Evolutionary conservation across 371 early-diverging fungal species (phyloP).

Genomic region (Mucor velutinosus): DNA sequence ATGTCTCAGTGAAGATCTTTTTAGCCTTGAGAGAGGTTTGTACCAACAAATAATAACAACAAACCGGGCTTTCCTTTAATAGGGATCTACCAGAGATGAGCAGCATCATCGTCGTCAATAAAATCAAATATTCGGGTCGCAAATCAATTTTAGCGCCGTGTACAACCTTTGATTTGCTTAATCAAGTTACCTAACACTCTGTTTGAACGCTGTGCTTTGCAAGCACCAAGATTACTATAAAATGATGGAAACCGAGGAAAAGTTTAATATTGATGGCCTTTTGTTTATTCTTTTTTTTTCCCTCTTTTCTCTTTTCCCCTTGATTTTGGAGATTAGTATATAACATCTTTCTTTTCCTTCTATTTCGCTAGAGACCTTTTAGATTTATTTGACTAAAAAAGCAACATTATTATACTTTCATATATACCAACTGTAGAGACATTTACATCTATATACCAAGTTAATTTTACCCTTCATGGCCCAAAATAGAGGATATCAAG

Average conservation of each 20-base stretch:
- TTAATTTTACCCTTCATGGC: constrained; percentile 1
- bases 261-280: neutral
- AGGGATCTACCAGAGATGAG: neutral
- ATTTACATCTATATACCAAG: constrained; percentile 4
- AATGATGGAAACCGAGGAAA: constrained; percentile 9
- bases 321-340: neutral
- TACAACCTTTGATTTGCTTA: neutral
- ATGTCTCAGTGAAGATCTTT: neutral
- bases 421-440: neutral
- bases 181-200: neutral
- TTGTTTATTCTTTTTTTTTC: neutral
- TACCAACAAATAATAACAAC: neutral
- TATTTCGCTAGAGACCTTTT: neutral
- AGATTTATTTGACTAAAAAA: constrained; percentile 2
- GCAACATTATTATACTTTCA: neutral
- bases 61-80: neutral
- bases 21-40: neutral
- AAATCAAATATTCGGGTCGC: neutral
- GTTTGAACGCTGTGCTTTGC: neutral
- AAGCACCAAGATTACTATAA: constrained; percentile 2
- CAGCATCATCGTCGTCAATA: neutral
- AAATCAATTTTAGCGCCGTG: neutral
- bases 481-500: constrained; percentile 8
- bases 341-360: neutral
- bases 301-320: neutral